Evolutionary conservation across 2,329 filamentous ascomycete genomes (phyloP).

Genomic region (Fusarium stilboides): DNA sequence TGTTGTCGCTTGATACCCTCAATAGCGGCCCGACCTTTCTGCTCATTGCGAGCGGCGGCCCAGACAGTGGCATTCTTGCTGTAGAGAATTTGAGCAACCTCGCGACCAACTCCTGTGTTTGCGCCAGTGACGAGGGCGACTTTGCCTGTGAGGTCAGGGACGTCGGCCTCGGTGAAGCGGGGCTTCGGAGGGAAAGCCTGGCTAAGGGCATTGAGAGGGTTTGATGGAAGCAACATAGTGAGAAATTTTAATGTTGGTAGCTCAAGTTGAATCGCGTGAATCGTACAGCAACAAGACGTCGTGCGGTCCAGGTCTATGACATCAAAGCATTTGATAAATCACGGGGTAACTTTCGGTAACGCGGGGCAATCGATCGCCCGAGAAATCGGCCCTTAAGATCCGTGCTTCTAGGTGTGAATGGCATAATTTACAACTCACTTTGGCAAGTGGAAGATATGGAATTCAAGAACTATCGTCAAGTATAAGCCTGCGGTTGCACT

Average conservation of each 20-base stretch:
- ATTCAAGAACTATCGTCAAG: neutral
- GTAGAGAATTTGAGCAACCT: constrained; percentile 69
- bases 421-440: neutral
- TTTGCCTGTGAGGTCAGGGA: constrained; percentile 67
- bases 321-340: constrained; percentile 7
- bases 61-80: constrained; percentile 69
- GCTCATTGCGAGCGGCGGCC: constrained; percentile 63
- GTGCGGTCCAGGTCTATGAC: neutral
- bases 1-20: constrained; percentile 56
- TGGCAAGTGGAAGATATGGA: neutral
- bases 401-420: neutral
- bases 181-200: constrained; percentile 48
- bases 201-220: constrained; percentile 32
- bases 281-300: neutral
- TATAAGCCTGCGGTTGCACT: neutral
- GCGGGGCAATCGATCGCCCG: constrained; percentile 33
- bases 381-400: neutral
- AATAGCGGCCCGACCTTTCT: constrained; percentile 64
- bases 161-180: constrained; percentile 67
- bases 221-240: constrained; percentile 23
- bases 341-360: constrained; percentile 26
- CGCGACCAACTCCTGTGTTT: constrained; percentile 64
- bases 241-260: neutral
- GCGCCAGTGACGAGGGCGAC: constrained; percentile 69
- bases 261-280: neutral